Conservation (phyloP, 441 rosid species). For the Arabidopsis hybrid region DNA sequence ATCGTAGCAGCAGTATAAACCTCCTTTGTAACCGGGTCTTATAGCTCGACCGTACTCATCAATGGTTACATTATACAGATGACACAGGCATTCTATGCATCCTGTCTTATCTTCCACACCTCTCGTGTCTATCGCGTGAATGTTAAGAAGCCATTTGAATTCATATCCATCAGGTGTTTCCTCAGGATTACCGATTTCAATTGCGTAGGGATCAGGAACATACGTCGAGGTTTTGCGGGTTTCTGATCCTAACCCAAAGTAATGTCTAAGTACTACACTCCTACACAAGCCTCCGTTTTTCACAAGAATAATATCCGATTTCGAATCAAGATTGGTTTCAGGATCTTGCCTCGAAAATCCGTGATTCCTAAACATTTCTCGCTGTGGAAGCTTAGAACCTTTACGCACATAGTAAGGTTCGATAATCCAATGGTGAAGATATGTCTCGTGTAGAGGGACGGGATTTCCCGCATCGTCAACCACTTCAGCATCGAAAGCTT, state of each 20-base stretch:
- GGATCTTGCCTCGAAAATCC: conserved; percentile 34
- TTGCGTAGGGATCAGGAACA: conserved; percentile 84
- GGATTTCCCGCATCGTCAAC: conserved; percentile 75
- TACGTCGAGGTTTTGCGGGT: conserved; percentile 69
- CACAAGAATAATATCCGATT: conserved; percentile 41
- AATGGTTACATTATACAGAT: conserved; percentile 72
- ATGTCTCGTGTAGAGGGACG: conserved; percentile 80
- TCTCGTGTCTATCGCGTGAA: conserved; percentile 88
- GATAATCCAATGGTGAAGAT: conserved; percentile 89
- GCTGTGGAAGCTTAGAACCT: conserved; percentile 26
- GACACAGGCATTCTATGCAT: conserved; percentile 81
- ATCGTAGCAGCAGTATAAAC: conserved; percentile 74
- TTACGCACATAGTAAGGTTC: conserved; percentile 52
- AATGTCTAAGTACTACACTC: conserved; percentile 48
- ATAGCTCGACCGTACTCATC: conserved; percentile 59
- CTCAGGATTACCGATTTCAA: conserved; percentile 76
- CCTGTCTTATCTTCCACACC: conserved; percentile 77
- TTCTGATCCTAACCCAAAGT: conserved; percentile 87
- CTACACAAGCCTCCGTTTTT: conserved; percentile 78
- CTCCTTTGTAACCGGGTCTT: conserved; percentile 71
- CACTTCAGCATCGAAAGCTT: conserved; percentile 72
- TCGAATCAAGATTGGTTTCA: conserved; percentile 20
- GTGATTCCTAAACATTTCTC: conserved; percentile 28
- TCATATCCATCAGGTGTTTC: conserved; percentile 72
- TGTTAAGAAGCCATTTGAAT: conserved; percentile 77